phyloP scores from a whole-genome alignment of 1,284 basidiomycete species.

The Entoloma clypeatum region DNA sequence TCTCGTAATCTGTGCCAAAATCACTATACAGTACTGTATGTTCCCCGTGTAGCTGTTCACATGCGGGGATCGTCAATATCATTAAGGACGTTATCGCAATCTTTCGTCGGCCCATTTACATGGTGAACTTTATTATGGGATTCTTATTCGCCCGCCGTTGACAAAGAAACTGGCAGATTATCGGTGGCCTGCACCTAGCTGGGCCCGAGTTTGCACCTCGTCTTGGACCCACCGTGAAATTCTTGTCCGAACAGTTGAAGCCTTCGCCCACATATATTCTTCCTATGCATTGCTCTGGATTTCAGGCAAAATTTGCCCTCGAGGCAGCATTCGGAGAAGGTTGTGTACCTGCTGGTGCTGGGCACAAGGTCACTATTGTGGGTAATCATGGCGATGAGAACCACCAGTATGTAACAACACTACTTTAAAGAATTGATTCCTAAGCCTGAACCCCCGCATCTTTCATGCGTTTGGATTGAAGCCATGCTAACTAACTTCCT shows the following conservation, averaged over 20 bases:
- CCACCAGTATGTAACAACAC: not conserved
- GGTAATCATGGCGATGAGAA: constrained; percentile 24
- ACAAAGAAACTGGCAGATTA: constrained; percentile 41
- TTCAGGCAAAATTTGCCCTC: constrained; percentile 66
- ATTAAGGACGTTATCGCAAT: constrained; percentile 59
- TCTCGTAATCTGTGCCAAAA: not conserved
- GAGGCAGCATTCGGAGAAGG: constrained; percentile 65
- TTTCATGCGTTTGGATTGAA: too few relatives aligned
- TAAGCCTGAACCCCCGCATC: too few relatives aligned
- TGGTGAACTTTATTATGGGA: constrained; percentile 42
- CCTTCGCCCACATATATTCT: constrained; percentile 69
- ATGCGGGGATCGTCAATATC: constrained; percentile 83
- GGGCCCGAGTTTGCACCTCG: constrained; percentile 58
- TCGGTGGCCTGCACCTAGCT: constrained; percentile 79
- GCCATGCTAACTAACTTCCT: too few relatives aligned
- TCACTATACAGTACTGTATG: not conserved
- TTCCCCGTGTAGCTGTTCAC: constrained; percentile 57
- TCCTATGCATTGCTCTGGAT: constrained; percentile 83
- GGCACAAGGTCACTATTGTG: constrained; percentile 55
- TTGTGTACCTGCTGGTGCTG: constrained; percentile 73
- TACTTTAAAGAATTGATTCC: not conserved
- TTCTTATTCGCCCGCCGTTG: not conserved
- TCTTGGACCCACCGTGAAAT: constrained; percentile 67
- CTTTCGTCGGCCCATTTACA: constrained; percentile 69
- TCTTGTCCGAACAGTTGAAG: constrained; percentile 53